Percentiles rank a stretch among this genome's conserved stretches.
Conservation (phyloP, 1,284 basidiomycete species). For the Marasmius tenuissimus region DNA sequence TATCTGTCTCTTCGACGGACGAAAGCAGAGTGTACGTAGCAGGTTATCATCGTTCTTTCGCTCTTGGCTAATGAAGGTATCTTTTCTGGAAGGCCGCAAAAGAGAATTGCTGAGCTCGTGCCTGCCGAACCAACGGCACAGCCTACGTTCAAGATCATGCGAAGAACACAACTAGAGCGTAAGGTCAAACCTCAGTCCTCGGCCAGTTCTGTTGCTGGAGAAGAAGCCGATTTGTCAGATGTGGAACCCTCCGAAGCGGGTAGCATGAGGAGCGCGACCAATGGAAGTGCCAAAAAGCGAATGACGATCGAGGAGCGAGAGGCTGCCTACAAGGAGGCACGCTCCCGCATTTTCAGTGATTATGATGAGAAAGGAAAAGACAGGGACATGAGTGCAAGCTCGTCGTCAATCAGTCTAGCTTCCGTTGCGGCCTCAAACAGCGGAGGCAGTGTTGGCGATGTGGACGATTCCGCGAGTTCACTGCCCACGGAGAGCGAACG, state of each 20-base stretch:
- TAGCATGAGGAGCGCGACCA: slow-evolving; percentile 64
- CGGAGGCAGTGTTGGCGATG: slow-evolving; percentile 55
- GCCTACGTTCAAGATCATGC: slow-evolving; percentile 84
- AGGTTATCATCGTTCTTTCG: slow-evolving; percentile 3
- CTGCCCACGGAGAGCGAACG: slow-evolving; percentile 79
- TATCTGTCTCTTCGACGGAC: slow-evolving; percentile 50
- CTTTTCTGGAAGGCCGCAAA: slow-evolving; percentile 50
- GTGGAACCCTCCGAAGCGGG: slow-evolving; percentile 75
- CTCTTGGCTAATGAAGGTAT: slow-evolving; percentile 4
- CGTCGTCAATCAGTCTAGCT: slow-evolving; percentile 67
- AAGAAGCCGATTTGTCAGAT: slow-evolving; percentile 74
- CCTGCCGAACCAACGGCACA: slow-evolving; percentile 67
- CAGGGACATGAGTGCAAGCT: slow-evolving; percentile 72
- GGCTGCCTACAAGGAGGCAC: slow-evolving; percentile 80
- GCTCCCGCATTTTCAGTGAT: slow-evolving; percentile 78
- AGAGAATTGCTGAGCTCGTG: slow-evolving; percentile 73
- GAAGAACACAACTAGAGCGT: slow-evolving; percentile 53
- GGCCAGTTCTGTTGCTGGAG: slow-evolving; percentile 65
- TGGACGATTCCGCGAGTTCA: slow-evolving; percentile 65
- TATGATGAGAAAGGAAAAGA: slow-evolving; percentile 79
- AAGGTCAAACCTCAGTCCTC: slow-evolving; percentile 58
- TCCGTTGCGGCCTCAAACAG: slow-evolving; percentile 65
- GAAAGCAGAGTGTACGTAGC: slow-evolving; percentile 73
- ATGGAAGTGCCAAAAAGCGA: slow-evolving; percentile 57
- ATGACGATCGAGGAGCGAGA: slow-evolving; percentile 46